These are phyloP conservation scores for Neurospora sp. DNA, from an alignment of 495 filamentous ascomycete species.

Conservation along the genomic window DNA sequence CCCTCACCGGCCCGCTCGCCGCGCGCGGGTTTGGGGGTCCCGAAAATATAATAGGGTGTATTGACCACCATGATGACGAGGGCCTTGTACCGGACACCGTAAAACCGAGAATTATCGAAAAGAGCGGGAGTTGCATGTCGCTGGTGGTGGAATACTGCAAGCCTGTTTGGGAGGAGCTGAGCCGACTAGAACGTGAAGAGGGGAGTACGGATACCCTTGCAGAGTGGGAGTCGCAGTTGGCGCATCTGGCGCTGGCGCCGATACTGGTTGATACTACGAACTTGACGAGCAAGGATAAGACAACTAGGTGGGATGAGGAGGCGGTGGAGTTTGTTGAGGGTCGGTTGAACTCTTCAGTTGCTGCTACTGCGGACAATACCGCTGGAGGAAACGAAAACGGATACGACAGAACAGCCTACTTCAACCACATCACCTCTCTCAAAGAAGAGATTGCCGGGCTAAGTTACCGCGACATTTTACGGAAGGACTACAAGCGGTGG, in stretches of 20 bases:
- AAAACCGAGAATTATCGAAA: constrained; percentile 55
- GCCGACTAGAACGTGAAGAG: constrained; percentile 5
- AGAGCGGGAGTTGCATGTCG: constrained; percentile 70
- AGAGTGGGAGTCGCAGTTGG: constrained; percentile 40
- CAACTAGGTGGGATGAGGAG: constrained; percentile 55
- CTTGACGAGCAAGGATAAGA: constrained; percentile 57
- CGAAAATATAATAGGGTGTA: constrained; percentile 53
- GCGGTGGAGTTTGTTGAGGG: constrained; percentile 57
- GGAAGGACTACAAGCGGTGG: constrained; percentile 94
- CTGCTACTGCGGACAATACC: neutral
- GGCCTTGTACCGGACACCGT: constrained; percentile 38
- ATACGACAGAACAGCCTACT: constrained; percentile 54
- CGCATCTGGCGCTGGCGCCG: constrained; percentile 66
- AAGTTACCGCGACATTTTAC: constrained; percentile 60
- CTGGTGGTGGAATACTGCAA: constrained; percentile 58
- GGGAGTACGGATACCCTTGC: neutral
- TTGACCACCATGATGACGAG: constrained; percentile 92
- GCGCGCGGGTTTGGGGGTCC: constrained; percentile 22
- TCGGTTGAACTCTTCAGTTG: too few relatives aligned
- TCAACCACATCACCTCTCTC: constrained; percentile 48
- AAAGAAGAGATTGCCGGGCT: constrained; percentile 64
- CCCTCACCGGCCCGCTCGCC: constrained; percentile 46
- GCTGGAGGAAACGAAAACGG: constrained; percentile 2
- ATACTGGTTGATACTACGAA: constrained; percentile 81
- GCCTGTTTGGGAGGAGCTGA: constrained; percentile 40